Evolutionary conservation across 768 basidiomycete genomes (phyloP), one percentile per base, ranked within the genome.

Genomic region (Cyclocybe cylindracea): DNA sequence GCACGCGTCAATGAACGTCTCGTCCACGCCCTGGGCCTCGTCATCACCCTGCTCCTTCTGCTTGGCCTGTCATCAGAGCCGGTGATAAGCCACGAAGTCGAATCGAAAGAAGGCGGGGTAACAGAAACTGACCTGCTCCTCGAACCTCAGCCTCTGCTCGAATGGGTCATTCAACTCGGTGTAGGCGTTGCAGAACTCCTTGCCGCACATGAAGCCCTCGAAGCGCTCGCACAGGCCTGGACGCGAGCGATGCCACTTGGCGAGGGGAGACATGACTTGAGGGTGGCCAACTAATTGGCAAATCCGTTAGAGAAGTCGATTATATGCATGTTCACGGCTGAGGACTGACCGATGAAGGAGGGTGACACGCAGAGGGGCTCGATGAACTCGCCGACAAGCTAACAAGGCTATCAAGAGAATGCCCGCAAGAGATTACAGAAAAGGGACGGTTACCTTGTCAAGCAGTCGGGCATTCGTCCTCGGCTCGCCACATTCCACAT

Each of bases 81-180:
- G 31, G 40, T 48, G 39, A 50, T 43, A 36, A 10, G 46, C 18
- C 44, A 54, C 11, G 7, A 44, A 13, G 39, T 33, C 13, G 41
- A 10, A 32, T 31, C 8, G 10, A 18, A 11, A 10, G 43, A 39
- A 44, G 18, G 13, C 37, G 39, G 32, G 45, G 18, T 45, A 18
- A 44, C 40, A 24, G 5, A 0, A 31, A 33, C 71, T 39, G 24
- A 86, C 84, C 80, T 94, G 91, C 70, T 98, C 97, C 71, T 96
- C 93, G 72, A 99, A 99, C 57, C 97, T 85, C 63, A 92, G 74
- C 34, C 94, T 80, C 72, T 99, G 97, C 70, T 94, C 92, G 66
- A 95, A 96, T 0, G 94, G 97, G 73, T 99, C 97, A 74, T 99
- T 99, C 79, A 99, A 83, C 78, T 99, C 97, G 38, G 97, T 99